phyloP scores from a whole-genome alignment of 805 yeast genomes.

The Isabelozyma rhagii region DNA sequence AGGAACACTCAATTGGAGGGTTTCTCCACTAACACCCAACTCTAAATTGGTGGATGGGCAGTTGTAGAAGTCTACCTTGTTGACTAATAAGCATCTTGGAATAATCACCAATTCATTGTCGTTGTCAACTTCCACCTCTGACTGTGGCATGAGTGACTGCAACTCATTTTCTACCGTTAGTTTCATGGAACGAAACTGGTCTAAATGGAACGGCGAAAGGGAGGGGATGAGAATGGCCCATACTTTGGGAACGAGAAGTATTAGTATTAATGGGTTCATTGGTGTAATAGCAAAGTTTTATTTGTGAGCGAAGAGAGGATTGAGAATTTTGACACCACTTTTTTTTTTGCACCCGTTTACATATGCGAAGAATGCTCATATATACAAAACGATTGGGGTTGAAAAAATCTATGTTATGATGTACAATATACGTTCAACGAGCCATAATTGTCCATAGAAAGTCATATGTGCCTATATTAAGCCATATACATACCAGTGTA shows the following conservation, averaged over 20 bases:
- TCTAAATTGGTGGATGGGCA: background rate
- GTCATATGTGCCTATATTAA: background rate
- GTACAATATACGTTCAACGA: too few species aligned
- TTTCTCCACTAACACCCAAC: background rate
- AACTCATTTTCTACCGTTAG: conserved; percentile 8
- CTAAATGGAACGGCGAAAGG: conserved; percentile 2
- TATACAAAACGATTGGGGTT: background rate
- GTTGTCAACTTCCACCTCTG: background rate
- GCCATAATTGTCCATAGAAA: background rate
- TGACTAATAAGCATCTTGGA: conserved; percentile 15
- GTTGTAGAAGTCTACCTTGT: background rate
- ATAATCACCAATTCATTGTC: conserved; percentile 19
- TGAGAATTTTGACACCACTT: background rate
- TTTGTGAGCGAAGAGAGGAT: background rate
- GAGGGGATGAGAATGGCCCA: background rate
- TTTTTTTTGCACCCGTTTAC: background rate
- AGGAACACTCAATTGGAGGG: background rate
- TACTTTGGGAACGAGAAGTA: background rate
- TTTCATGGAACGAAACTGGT: conserved; percentile 8
- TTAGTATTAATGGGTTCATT: too few species aligned
- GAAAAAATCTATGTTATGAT: too few species aligned
- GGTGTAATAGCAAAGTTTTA: too few species aligned
- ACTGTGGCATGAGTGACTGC: conserved; percentile 6
- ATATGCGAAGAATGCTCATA: background rate
- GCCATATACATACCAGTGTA: too few species aligned